A percentile compares a stretch with the other conserved stretches of the same genome.
Evolutionary conservation across 805 yeast species (phyloP).

Genomic region (Wickerhamomyces chaumierensis): DNA sequence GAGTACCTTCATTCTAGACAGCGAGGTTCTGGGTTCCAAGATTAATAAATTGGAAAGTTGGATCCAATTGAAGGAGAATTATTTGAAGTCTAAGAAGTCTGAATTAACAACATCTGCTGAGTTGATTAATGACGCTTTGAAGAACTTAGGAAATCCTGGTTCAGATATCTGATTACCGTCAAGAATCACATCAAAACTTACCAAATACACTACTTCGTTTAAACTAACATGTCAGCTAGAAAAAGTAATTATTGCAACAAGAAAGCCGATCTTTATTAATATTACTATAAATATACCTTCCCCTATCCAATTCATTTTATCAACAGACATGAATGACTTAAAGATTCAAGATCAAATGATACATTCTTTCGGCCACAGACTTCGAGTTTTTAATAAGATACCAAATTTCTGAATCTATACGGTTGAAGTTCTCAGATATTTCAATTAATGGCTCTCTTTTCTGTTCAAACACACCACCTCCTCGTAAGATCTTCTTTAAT

Average conservation of each 20-base stretch:
- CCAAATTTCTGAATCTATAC: constrained; percentile 11
- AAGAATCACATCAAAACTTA: too few relatives aligned
- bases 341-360: too few relatives aligned
- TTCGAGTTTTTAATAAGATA: constrained; percentile 9
- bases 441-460: constrained; percentile 15
- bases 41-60: constrained; percentile 13
- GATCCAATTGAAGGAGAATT: constrained; percentile 13
- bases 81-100: constrained; percentile 9
- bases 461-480: constrained; percentile 10
- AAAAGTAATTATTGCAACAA: too few relatives aligned
- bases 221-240: too few relatives aligned
- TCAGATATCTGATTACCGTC: too few relatives aligned
- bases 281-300: background rate
- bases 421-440: constrained; percentile 12
- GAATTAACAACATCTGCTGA: constrained; percentile 16
- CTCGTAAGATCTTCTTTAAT: too few relatives aligned
- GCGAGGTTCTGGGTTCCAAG: constrained; percentile 11
- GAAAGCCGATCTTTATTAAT: too few relatives aligned
- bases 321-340: too few relatives aligned
- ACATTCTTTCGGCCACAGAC: too few relatives aligned
- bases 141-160: constrained; percentile 7
- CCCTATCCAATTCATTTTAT: constrained; percentile 5
- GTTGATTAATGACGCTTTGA: constrained; percentile 15
- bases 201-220: too few relatives aligned
- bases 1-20: constrained; percentile 14